phyloP scores from a whole-genome alignment of 805 yeast species.

The Starmerella stigmatis region DNA sequence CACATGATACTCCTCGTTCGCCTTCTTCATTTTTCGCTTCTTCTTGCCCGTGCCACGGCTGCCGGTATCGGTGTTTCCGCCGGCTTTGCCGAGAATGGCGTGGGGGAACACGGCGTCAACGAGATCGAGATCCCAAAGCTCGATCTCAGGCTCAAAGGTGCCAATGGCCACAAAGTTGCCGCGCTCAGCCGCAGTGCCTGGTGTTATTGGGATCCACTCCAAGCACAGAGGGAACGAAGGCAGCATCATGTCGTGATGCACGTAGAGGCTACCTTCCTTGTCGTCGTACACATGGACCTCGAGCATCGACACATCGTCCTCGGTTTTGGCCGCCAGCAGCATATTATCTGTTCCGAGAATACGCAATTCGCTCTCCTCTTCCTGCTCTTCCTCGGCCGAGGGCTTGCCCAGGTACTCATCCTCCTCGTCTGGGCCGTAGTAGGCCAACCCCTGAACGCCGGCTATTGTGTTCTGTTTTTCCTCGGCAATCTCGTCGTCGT shows the following conservation, averaged over 20 bases:
- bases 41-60: conserved; percentile 30
- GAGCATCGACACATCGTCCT: conserved; percentile 83
- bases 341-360: conserved; percentile 83
- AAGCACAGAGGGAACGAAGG: conserved; percentile 95
- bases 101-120: conserved; percentile 93
- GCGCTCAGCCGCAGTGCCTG: conserved; percentile 34
- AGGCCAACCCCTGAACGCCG: conserved; percentile 35
- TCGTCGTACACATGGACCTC: conserved; percentile 94
- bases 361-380: conserved; percentile 75
- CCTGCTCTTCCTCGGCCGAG: conserved; percentile 50
- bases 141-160: conserved; percentile 94
- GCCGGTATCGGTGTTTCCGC: conserved; percentile 27
- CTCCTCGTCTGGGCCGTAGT: conserved; percentile 35
- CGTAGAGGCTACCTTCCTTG: conserved; percentile 71
- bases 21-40: conserved; percentile 44
- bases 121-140: conserved; percentile 89
- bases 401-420: conserved; percentile 50
- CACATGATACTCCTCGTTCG: conserved; percentile 67
- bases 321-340: conserved; percentile 85
- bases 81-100: conserved; percentile 61
- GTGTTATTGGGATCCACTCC: conserved; percentile 73
- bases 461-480: conserved; percentile 41
- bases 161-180: conserved; percentile 96
- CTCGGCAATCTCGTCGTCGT: conserved; percentile 43
- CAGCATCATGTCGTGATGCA: conserved; percentile 92